Evolutionary conservation across 768 basidiomycete genomes (phyloP), one percentile per base, ranked within the genome.

Genomic region (Amanita pseudoporphyria): DNA sequence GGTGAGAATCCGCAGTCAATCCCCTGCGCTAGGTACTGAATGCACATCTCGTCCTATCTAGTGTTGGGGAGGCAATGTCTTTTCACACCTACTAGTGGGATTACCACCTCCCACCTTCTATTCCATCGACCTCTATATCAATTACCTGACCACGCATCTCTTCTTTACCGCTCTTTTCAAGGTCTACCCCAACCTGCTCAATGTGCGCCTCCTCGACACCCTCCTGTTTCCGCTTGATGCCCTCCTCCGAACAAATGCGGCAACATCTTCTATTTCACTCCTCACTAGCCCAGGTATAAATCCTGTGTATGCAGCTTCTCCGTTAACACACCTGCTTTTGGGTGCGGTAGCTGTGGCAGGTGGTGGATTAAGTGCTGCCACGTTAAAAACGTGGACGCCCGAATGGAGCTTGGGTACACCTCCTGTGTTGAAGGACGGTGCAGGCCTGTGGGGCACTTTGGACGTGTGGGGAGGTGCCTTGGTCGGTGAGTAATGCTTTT

Each of bases 381-480:
- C 75, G 0, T 58, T 79, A 18, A 62, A 62, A 2, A 62, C 71
- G 2, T 76, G 71, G 72, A 65, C 67, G 0, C 56, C 68, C 0
- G 58, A 65, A 35, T 79, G 77, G 77, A 55, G 64, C 3, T 62
- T 77, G 47, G 62, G 64, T 14, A 74, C 71, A 0, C 77, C 77
- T 2, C 71, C 71, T 0, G 59, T 75, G 19, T 62, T 79, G 10
- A 65, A 68, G 19, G 61, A 61, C 9, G 71, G 65, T 5, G 69
- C 66, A 2, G 66, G 68, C 38, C 40, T 67, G 44, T 66, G 67
- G 52, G 68, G 63, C 6, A 72, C 70, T 1, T 57, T 77, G 14
- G 77, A 78, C 54, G 58, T 77, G 1, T 78, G 76, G 77, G 74
- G 67, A 48, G 77, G 77, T 33, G 67, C 72, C 6, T 53, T 77